These are phyloP conservation scores for Xylariaceae sp. DNA, from an alignment of 2,329 filamentous ascomycete species.

Conservation along the genomic window DNA sequence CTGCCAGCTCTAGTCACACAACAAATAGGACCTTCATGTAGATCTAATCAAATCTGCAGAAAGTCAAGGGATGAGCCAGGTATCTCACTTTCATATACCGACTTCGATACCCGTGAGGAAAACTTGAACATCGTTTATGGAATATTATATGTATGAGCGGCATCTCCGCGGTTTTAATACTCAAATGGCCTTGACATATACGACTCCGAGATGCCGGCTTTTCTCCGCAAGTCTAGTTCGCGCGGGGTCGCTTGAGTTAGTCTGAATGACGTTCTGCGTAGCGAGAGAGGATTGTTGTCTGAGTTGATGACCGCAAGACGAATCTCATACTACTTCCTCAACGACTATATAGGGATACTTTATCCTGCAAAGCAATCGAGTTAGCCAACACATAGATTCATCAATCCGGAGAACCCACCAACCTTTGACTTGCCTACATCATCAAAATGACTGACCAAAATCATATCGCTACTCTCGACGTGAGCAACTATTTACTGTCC, in stretches of 20 bases:
- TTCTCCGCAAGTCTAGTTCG: constrained; percentile 37
- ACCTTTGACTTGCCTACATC: neutral
- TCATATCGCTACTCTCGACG: constrained; percentile 42
- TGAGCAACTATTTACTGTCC: constrained; percentile 22
- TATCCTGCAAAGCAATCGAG: neutral
- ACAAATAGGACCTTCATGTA: too few relatives aligned
- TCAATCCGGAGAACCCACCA: neutral
- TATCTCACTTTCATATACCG: too few relatives aligned
- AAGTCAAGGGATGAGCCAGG: too few relatives aligned
- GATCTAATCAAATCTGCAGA: too few relatives aligned
- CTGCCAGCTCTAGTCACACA: too few relatives aligned
- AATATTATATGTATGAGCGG: too few relatives aligned
- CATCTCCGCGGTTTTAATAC: too few relatives aligned
- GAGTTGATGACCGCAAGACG: neutral
- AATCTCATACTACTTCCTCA: neutral
- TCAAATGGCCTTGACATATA: neutral
- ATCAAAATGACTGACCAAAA: constrained; percentile 35
- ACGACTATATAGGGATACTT: neutral
- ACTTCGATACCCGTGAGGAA: neutral
- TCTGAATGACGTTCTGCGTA: constrained; percentile 1
- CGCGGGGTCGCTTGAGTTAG: constrained; percentile 25
- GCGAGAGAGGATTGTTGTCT: neutral
- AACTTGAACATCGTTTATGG: neutral
- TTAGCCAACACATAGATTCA: neutral
- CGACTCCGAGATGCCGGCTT: constrained; percentile 42